Evolutionary conservation across 1,139 yeast species (phyloP).

Genomic region (Arxiozyma slooffiae): DNA sequence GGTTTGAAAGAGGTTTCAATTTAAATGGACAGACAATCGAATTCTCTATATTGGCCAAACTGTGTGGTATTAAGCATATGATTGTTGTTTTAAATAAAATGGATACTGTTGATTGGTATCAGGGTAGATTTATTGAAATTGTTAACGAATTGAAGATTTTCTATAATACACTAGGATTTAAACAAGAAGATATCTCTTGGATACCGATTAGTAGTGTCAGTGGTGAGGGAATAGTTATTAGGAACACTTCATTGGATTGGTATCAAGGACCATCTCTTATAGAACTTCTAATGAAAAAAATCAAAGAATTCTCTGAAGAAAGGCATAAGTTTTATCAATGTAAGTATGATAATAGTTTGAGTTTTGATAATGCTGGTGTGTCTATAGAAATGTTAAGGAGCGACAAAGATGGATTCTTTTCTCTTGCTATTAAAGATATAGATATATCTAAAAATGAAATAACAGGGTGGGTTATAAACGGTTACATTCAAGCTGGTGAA

Average conservation of each 20-base stretch:
- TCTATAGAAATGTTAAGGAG: background rate
- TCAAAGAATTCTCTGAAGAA: background rate
- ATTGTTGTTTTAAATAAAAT: constrained; percentile 67
- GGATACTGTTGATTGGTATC: constrained; percentile 54
- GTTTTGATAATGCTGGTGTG: no score
- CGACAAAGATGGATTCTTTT: background rate
- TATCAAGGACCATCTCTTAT: constrained; percentile 2
- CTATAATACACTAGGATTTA: constrained; percentile 48
- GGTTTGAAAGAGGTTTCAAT: constrained; percentile 69
- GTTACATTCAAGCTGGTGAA: constrained; percentile 67
- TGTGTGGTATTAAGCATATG: constrained; percentile 54
- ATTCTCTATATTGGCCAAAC: constrained; percentile 61
- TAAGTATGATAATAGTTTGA: background rate
- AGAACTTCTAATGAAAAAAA: background rate
- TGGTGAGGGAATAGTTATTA: constrained; percentile 35
- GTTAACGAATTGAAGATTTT: constrained; percentile 42
- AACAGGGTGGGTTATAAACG: constrained; percentile 63
- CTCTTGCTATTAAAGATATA: background rate
- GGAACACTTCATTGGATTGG: constrained; percentile 7
- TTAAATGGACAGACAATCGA: constrained; percentile 76
- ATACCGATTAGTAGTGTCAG: constrained; percentile 66
- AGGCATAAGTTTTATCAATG: background rate
- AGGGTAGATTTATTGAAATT: constrained; percentile 48
- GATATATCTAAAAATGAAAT: constrained; percentile 23
- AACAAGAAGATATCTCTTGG: constrained; percentile 38